phyloP scores from a whole-genome alignment of 208 protist species.

The Balamuthia mandrillaris region DNA sequence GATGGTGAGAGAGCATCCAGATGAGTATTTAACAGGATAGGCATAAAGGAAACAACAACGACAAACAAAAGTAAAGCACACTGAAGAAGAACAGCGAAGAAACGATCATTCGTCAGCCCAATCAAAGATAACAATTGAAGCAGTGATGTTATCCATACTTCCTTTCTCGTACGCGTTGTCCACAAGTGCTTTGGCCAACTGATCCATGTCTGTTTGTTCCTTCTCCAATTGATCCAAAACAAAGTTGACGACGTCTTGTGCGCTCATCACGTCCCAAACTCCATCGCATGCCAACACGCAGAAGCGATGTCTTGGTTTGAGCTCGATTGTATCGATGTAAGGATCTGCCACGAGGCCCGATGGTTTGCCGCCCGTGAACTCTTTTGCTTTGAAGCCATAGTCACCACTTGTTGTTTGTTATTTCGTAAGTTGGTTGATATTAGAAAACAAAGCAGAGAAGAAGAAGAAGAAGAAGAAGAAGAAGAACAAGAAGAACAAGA shows the following conservation, averaged over 20 bases:
- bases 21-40: no score
- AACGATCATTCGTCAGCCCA: no score
- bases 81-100: no score
- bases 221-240: background rate
- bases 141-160: slow-evolving; percentile 20
- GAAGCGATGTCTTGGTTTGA: slow-evolving; percentile 1
- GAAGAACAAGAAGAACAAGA: background rate
- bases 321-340: background rate
- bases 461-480: background rate
- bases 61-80: no score
- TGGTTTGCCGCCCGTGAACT: background rate
- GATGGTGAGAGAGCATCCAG: no score
- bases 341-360: slow-evolving; percentile 29
- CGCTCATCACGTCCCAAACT: slow-evolving; percentile 13
- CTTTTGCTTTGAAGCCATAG: slow-evolving; percentile 18
- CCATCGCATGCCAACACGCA: slow-evolving; percentile 19
- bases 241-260: background rate
- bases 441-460: background rate
- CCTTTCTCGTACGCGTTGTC: slow-evolving; percentile 15
- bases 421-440: no score
- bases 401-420: background rate
- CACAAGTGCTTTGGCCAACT: slow-evolving; percentile 5
- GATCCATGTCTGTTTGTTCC: background rate
- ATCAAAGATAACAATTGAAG: background rate
- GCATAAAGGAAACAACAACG: no score